Base-by-base conservation (phyloP, 2,329 filamentous ascomycete genomes). In the Trichoderma sp. region DNA sequence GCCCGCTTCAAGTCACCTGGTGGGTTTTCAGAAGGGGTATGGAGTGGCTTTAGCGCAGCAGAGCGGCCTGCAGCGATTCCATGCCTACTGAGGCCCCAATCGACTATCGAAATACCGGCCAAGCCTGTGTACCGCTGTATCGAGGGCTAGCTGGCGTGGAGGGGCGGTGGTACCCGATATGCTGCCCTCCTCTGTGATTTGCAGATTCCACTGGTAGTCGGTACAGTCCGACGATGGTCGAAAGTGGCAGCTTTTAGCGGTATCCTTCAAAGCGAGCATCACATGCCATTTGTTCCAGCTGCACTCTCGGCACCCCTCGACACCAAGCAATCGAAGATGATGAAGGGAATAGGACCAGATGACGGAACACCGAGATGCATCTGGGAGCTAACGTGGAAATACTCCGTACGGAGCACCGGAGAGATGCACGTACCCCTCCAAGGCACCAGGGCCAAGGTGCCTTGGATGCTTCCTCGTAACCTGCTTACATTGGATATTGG, bases 221-320 rank as follows among this genome's bases (percentile, higher is more conserved):
- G n/a, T 18, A 49, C 39, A 46, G 39, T 24, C 39, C 56, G 13
- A 26, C 14, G 59, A 68, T 55, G 4, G 39, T 26, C 10, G 54
- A 43, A 3, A 32, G 32, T 24, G 28, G 11, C 37, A 21, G 21
- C 54, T 54, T 34, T 30, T n/a, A 26, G 26, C 46, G 34, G 26
- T 55, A 70, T 64, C 26, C 54, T 32, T 58, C 58, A 64, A 70
- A 65, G 51, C 69, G 69, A 56, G 28, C 34, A 70, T 70, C 69
- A 70, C 69, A 70, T 70, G 69, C 66, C 66, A 66, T 59, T 66
- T 59, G 26, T 21, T 37, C 39, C n/a, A 49, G 26, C 43, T 37
- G 32, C 11, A 46, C 60, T 52, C 67, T 65, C 43, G 52, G 60
- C 67, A 63, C 26, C 56, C 60, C 52, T 34, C 46, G n/a, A 24